phyloP scores from a whole-genome alignment of 441 rosid species.

The Hura crepitans region DNA sequence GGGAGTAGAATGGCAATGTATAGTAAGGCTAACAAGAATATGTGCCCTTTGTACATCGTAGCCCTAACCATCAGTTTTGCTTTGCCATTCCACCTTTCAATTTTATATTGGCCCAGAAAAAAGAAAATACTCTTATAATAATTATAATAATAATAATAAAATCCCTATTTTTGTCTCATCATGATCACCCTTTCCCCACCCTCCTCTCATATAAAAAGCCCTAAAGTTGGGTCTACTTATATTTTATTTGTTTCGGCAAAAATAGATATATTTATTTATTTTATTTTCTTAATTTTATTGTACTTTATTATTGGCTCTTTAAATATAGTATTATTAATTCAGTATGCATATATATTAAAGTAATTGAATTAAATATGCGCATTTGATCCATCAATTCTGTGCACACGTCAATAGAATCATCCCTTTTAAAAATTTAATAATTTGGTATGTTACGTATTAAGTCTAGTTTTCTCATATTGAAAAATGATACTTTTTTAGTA shows the following conservation, averaged over 20 bases:
- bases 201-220: constrained; percentile 8
- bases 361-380: too few species aligned
- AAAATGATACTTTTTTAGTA: too few species aligned
- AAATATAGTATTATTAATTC: too few species aligned
- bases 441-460: too few species aligned
- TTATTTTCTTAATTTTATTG: too few species aligned
- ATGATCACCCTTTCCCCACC: background rate
- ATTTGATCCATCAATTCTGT: too few species aligned
- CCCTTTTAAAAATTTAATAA: too few species aligned
- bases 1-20: background rate
- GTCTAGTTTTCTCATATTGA: too few species aligned
- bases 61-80: constrained; percentile 47
- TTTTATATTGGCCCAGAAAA: constrained; percentile 22
- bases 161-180: constrained; percentile 10
- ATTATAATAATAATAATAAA: constrained; percentile 11
- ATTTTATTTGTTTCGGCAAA: too few species aligned
- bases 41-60: constrained; percentile 27
- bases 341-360: too few species aligned
- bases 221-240: background rate
- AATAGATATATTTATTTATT: background rate
- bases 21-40: constrained; percentile 29
- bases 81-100: constrained; percentile 26
- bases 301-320: too few species aligned
- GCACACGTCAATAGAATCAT: too few species aligned
- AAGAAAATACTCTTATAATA: background rate